Percentiles rank a stretch among this genome's conserved stretches.
These are phyloP conservation scores for Hortiboletus flavorubellus DNA, from an alignment of 768 basidiomycete genomes.

Conservation along the genomic window DNA sequence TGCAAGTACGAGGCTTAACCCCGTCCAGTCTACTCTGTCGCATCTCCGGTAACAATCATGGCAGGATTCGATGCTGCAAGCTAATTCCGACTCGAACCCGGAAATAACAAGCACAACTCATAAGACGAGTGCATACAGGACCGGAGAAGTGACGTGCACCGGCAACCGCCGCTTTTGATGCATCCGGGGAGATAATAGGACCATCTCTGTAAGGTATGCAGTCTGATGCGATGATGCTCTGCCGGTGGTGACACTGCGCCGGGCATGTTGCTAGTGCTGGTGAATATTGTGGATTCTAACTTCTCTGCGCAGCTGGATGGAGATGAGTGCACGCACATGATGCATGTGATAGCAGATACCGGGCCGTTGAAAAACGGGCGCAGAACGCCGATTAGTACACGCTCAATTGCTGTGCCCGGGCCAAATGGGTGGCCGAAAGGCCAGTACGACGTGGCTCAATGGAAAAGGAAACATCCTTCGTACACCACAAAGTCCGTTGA, in stretches of 20 bases:
- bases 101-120: background rate
- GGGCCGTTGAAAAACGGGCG: too few relatives aligned
- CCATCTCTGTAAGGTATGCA: too few relatives aligned
- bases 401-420: too few relatives aligned
- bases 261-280: background rate
- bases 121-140: background rate
- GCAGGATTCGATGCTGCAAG: background rate
- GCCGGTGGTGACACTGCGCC: background rate
- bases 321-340: too few relatives aligned
- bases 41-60: background rate
- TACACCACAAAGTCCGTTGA: too few relatives aligned
- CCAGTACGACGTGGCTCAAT: too few relatives aligned
- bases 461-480: too few relatives aligned
- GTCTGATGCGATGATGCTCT: background rate
- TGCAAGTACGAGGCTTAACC: background rate
- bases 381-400: too few relatives aligned
- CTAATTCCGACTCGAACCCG: background rate
- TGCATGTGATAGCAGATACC: too few relatives aligned
- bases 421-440: too few relatives aligned
- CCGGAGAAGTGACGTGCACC: background rate
- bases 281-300: background rate
- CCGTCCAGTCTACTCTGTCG: background rate
- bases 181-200: background rate
- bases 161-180: background rate
- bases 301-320: background rate